Percentiles rank a stretch among this genome's conserved stretches.
Evolutionary conservation across 1,284 basidiomycete genomes (phyloP).

Genomic region (Cryptococcus maquisensis): DNA sequence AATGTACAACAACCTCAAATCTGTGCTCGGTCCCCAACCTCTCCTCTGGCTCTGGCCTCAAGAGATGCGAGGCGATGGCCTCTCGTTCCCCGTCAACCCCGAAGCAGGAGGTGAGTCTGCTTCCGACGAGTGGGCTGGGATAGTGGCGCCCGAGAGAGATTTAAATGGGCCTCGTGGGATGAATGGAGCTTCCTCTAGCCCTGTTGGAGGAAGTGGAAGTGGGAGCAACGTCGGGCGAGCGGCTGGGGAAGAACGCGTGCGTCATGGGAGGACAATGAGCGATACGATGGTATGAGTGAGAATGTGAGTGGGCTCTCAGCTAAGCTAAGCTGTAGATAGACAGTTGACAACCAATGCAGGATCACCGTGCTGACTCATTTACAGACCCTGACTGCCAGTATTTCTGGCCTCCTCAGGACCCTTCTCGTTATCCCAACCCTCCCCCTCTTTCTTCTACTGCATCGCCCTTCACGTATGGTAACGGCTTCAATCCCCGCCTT

Average conservation of each 20-base stretch:
- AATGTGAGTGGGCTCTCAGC: conserved; percentile 12
- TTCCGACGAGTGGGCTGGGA: conserved; percentile 42
- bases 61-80: conserved; percentile 62
- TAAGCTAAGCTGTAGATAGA: conserved; percentile 35
- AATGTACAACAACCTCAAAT: conserved; percentile 62
- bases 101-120: conserved; percentile 70
- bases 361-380: background rate
- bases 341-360: background rate
- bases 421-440: conserved; percentile 37
- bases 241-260: conserved; percentile 6
- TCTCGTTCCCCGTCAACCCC: conserved; percentile 67
- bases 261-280: background rate
- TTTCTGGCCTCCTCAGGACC: conserved; percentile 55
- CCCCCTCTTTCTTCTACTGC: conserved; percentile 42
- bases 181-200: no score
- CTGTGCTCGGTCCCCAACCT: conserved; percentile 70
- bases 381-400: conserved; percentile 38
- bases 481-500: conserved; percentile 66
- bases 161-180: conserved; percentile 6
- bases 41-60: conserved; percentile 73
- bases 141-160: conserved; percentile 25
- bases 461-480: conserved; percentile 80
- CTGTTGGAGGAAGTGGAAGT: conserved; percentile 4
- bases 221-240: conserved; percentile 10
- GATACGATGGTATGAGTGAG: conserved; percentile 20